phyloP scores from a whole-genome alignment of 2,329 filamentous ascomycete genomes.

The Dothistroma pini region DNA sequence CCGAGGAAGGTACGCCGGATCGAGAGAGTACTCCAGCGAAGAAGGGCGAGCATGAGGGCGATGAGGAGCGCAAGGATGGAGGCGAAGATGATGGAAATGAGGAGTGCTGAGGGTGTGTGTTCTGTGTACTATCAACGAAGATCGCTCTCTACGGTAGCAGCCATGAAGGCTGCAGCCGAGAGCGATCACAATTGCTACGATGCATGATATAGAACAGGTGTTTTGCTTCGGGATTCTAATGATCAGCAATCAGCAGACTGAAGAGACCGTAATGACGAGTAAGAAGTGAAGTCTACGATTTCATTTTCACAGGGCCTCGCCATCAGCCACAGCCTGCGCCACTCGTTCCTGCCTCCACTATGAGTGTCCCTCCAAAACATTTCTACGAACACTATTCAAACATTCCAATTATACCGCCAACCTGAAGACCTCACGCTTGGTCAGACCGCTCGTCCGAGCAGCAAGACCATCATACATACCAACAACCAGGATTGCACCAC shows the following conservation, averaged over 20 bases:
- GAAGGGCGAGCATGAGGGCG: not conserved
- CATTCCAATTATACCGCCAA: constrained; percentile 17
- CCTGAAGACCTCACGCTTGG: constrained; percentile 24
- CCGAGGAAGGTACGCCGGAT: not conserved
- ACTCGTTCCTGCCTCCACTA: not conserved
- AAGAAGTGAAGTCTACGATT: not conserved
- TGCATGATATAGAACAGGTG: not conserved
- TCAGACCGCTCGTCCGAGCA: constrained; percentile 25
- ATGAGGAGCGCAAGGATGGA: not conserved
- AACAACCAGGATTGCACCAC: not conserved
- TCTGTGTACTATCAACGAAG: not conserved
- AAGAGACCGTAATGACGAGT: not conserved
- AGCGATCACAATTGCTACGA: too few species aligned
- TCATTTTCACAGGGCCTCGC: not conserved
- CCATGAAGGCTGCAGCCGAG: not conserved
- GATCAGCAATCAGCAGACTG: too few species aligned
- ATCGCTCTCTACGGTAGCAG: not conserved
- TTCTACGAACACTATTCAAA: not conserved
- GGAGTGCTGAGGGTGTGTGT: not conserved
- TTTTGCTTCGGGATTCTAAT: not conserved
- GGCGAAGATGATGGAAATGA: not conserved
- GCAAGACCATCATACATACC: constrained; percentile 2
- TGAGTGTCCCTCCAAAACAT: constrained; percentile 1
- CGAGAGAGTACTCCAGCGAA: not conserved
- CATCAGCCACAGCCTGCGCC: not conserved